Evolutionary conservation across 2,329 filamentous ascomycete genomes (phyloP).

Genomic region (Ophiosphaerella herpotricha): DNA sequence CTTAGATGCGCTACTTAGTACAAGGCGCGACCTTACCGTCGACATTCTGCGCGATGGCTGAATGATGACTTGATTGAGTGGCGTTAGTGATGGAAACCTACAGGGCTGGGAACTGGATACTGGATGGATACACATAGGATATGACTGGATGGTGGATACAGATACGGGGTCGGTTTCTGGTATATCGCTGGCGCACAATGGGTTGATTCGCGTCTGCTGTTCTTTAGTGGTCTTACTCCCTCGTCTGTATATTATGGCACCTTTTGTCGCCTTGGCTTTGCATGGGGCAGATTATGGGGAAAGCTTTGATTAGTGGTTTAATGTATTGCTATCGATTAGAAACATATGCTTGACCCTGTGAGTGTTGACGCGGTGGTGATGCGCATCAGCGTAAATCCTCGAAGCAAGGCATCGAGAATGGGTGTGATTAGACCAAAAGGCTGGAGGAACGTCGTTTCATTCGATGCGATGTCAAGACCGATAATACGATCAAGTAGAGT

Average conservation of each 20-base stretch:
- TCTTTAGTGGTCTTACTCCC: conserved; percentile 2
- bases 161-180: not conserved
- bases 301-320: not conserved
- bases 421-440: too few relatives aligned
- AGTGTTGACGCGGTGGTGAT: too few relatives aligned
- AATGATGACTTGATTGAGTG: not conserved
- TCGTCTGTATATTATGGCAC: not conserved
- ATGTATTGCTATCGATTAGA: not conserved
- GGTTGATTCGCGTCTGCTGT: not conserved
- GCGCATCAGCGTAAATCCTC: too few relatives aligned
- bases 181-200: conserved; percentile 6
- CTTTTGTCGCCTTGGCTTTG: too few relatives aligned
- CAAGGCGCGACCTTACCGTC: not conserved
- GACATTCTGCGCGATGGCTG: not conserved
- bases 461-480: too few relatives aligned
- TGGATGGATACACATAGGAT: conserved; percentile 4
- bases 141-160: not conserved
- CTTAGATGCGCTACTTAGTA: conserved; percentile 10
- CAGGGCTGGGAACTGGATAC: not conserved
- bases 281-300: not conserved
- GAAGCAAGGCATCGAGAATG: too few relatives aligned
- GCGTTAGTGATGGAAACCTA: not conserved
- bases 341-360: too few relatives aligned
- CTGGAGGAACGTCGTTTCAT: too few relatives aligned
- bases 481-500: too few relatives aligned